Percentiles rank a stretch among this genome's conserved stretches.
These are phyloP conservation scores for Gentiana dahurica DNA, from an alignment of 257 asterid genomes.

Conservation along the genomic window DNA sequence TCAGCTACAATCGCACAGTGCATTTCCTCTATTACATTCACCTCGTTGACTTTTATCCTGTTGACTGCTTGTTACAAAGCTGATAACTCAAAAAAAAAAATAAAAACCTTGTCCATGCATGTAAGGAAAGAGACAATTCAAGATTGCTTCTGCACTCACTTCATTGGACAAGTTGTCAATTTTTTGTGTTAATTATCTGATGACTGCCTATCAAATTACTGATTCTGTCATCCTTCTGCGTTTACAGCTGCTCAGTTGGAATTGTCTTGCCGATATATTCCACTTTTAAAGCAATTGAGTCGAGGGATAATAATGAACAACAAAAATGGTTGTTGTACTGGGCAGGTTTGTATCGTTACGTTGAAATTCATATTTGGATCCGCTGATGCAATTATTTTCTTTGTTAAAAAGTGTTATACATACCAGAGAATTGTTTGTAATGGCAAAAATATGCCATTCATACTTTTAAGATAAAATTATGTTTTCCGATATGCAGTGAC, in stretches of 20 bases:
- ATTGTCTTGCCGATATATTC: constrained; percentile 84
- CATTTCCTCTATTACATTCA: not conserved
- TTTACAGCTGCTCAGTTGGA: constrained; percentile 81
- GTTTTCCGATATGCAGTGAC: no score
- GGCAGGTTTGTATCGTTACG: constrained; percentile 59
- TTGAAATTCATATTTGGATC: not conserved
- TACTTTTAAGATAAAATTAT: no score
- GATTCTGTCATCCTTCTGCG: constrained; percentile 14
- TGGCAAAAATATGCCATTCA: no score
- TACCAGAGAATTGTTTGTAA: no score
- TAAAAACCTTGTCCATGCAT: not conserved
- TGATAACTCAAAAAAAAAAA: not conserved
- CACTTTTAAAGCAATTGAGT: constrained; percentile 90
- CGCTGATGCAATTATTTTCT: no score
- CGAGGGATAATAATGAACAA: constrained; percentile 54
- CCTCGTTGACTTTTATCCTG: not conserved
- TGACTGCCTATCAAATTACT: constrained; percentile 6
- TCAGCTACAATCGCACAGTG: not conserved
- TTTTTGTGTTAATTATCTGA: not conserved
- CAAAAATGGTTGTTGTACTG: constrained; percentile 87
- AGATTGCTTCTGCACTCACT: not conserved
- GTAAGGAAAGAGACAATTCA: not conserved
- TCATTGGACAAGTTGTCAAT: not conserved
- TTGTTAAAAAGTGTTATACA: no score
- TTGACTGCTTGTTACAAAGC: not conserved